Base-by-base conservation (phyloP, 2,329 filamentous ascomycete genomes). In the Boeremia lycopersici region DNA sequence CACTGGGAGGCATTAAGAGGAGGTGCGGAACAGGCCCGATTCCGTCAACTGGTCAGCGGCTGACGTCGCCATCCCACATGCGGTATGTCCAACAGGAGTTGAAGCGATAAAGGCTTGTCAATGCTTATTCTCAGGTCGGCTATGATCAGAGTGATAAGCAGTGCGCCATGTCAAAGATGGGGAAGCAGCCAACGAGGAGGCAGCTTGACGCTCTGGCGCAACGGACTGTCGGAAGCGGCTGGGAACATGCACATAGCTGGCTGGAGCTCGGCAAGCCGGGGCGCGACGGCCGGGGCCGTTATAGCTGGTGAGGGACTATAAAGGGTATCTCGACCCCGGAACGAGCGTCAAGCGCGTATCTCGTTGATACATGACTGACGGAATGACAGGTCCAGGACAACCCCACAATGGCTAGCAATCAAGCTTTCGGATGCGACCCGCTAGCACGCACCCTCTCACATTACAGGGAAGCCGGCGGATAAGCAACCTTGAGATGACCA, bases 311-410 rank as follows among this genome's bases (percentile, higher is more conserved):
- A 28, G 31, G 17, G 23, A 17, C 46, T 43, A 35, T 31, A 39
- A 55, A 50, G 29, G 48, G 42, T 40, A 48, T 51, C 33, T 30
- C 9, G 19, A 26, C 15, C 48, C 43, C 43, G 48, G 29, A 26
- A 15, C 46, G 26, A 47, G 53, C 53, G 53, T 56, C 41, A 56
- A 56, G 38, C 26, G 53, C 53, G 53, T 56, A 39, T 56, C 53
- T 51, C 19, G 33, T 51, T 38, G 42, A 47, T 51, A 47, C 30
- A 39, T 48, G 53, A 51, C 47, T 48, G 33, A 40, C 17, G 43
- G 40, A 56, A 56, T 56, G 48, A 56, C 52, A 40, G 31, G 28
- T 31, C 13, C 29, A 44, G 25, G 49, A 36, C 52, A 46, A 50
- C 52, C 52, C 52, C 52, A 47, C 52, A 55, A 33, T 38, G 35